Evolutionary conservation across 1,284 basidiomycete genomes (phyloP).

Genomic region (Volvariella surrecta): DNA sequence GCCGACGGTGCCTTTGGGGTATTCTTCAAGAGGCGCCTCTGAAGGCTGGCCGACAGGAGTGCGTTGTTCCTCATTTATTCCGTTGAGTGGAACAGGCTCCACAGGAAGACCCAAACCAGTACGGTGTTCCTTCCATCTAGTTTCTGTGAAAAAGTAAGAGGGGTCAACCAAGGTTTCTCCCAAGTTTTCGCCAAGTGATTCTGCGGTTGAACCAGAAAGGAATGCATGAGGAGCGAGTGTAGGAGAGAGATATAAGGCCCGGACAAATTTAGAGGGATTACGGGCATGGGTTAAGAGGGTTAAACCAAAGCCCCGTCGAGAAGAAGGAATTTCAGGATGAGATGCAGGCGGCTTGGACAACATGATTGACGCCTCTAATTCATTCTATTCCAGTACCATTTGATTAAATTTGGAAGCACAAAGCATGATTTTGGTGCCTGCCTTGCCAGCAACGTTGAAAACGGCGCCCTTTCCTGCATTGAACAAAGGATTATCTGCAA

Average conservation of each 20-base stretch:
- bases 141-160: constrained; percentile 69
- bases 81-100: constrained; percentile 34
- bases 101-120: constrained; percentile 64
- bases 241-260: constrained; percentile 62
- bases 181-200: constrained; percentile 45
- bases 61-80: constrained; percentile 9
- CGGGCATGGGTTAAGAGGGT: constrained; percentile 59
- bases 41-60: constrained; percentile 15
- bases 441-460: constrained; percentile 72
- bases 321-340: constrained; percentile 47
- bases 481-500: constrained; percentile 65
- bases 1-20: constrained; percentile 74
- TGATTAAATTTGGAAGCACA: neutral
- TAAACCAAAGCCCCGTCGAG: constrained; percentile 53
- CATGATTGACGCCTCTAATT: constrained; percentile 75
- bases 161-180: constrained; percentile 56
- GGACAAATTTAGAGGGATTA: constrained; percentile 69
- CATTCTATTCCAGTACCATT: constrained; percentile 39
- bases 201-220: constrained; percentile 58
- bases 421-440: constrained; percentile 16
- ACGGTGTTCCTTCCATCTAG: constrained; percentile 68
- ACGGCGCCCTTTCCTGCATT: constrained; percentile 76
- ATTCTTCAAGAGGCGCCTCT: constrained; percentile 34
- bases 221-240: constrained; percentile 55
- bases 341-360: constrained; percentile 63